Evolutionary conservation across 257 asterid species (phyloP), one percentile per base, ranked within the genome.

Genomic region (Scutellaria baicalensis): DNA sequence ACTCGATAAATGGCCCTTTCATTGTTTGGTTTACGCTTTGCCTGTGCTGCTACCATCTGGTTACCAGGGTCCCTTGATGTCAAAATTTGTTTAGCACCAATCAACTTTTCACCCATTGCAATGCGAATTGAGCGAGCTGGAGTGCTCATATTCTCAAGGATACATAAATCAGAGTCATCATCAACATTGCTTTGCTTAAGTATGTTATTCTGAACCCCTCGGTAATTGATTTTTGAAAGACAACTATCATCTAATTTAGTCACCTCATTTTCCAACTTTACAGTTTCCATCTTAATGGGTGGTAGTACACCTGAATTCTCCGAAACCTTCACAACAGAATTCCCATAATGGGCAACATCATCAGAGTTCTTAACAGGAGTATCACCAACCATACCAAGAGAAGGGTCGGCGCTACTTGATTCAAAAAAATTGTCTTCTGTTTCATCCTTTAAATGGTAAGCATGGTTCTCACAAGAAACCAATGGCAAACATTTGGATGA

Each of bases 131-230:
- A 71, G 16, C 38, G 74, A 5, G 88, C 85, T 10, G 96, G 91
- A 45, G 79, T 89, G 79, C 93, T 87, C 72, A 83, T 76, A 78
- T 87, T 89, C 82, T 92, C 96, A 47, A 89, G 80, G 67, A 91
- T 75, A 64, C 93, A 84, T 57, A 89, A 66, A 84, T 91, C 96
- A 39, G 73, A 74, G 73, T 87, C 97, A 78, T 81, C 90, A 35
- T 81, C 87, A 52, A 57, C 73, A 54, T 36, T 63, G 59, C 56
- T 79, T 73, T 47, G 83, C 71, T 52, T 78, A 17, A 74, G 31
- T 17, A 65, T 64, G 42, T 59, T 81, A 47, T 35, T 81, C 68
- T 74, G 81, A 77, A 70, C 68, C 66, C 79, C 87, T 82, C 63
- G 86, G 72, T 72, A 69, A 42, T 54, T 38, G 58, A 66, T 60